These are phyloP conservation scores for Ophiocordyceps robertsii DNA, from an alignment of 2,329 filamentous ascomycete species.

Conservation along the genomic window DNA sequence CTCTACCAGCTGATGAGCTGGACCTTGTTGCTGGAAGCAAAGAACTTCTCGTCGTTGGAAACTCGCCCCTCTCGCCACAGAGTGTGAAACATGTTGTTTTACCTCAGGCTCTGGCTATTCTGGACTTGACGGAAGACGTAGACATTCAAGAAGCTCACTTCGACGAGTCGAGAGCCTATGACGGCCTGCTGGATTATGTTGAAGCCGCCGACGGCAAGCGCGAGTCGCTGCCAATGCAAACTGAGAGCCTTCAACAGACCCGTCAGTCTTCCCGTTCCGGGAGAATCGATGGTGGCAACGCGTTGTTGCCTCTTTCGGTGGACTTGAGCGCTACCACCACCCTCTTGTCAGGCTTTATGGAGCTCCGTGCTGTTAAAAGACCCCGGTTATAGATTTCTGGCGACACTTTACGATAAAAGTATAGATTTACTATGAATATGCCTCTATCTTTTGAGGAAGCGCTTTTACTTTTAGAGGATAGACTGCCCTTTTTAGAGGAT, in stretches of 20 bases:
- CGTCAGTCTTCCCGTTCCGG: not conserved
- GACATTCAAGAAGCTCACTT: slow-evolving; percentile 7
- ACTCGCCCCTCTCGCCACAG: not conserved
- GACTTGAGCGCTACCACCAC: slow-evolving; percentile 10
- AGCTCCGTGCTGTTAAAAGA: slow-evolving; percentile 16
- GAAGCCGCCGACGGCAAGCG: not conserved
- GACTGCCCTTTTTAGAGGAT: too few species aligned
- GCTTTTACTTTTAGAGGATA: too few species aligned
- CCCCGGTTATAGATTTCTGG: not conserved
- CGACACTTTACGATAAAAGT: too few species aligned
- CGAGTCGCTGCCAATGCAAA: too few species aligned
- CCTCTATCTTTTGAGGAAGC: too few species aligned
- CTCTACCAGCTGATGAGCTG: slow-evolving; percentile 6
- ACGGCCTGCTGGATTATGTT: not conserved
- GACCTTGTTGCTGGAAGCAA: slow-evolving; percentile 1
- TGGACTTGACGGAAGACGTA: slow-evolving; percentile 7
- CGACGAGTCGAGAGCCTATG: too few species aligned
- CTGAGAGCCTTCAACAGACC: too few species aligned
- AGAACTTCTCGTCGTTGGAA: slow-evolving; percentile 6
- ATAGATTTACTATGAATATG: too few species aligned
- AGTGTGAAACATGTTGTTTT: slow-evolving; percentile 8
- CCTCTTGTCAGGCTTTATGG: slow-evolving; percentile 17
- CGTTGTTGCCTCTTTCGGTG: not conserved
- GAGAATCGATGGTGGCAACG: not conserved
- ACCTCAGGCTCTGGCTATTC: slow-evolving; percentile 1